A percentile compares a stretch with the other conserved stretches of the same genome.
Evolutionary conservation across 2,329 filamentous ascomycete genomes (phyloP).

Genomic region (Neoscytalidium dimidiatum): DNA sequence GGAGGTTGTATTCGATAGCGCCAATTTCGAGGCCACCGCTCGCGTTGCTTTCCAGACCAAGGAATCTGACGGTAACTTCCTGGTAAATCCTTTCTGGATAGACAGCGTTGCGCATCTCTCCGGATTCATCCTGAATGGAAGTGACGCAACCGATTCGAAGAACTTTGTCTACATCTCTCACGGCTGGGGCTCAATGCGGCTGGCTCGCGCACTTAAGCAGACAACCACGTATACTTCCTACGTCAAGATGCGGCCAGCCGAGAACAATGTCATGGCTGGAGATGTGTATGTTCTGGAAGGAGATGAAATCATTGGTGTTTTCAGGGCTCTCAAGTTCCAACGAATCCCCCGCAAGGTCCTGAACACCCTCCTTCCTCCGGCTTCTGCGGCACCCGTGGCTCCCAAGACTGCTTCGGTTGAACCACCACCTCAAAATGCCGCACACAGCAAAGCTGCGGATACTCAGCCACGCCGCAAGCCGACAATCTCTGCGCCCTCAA

Average conservation of each 20-base stretch:
- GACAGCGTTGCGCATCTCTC: slow-evolving; percentile 29
- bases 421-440: slow-evolving; percentile 26
- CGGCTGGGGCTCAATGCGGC: slow-evolving; percentile 28
- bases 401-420: not conserved
- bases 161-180: slow-evolving; percentile 27
- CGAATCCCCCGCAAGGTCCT: slow-evolving; percentile 22
- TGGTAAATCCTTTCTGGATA: slow-evolving; percentile 26
- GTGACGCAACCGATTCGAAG: slow-evolving; percentile 24
- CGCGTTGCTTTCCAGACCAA: not conserved
- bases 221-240: slow-evolving; percentile 26
- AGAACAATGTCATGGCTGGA: slow-evolving; percentile 35
- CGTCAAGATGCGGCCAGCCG: slow-evolving; percentile 27
- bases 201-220: slow-evolving; percentile 23
- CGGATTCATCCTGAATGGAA: slow-evolving; percentile 29
- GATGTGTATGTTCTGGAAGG: slow-evolving; percentile 42
- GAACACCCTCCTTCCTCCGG: not conserved
- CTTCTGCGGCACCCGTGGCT: too few relatives aligned
- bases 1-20: slow-evolving; percentile 37
- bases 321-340: slow-evolving; percentile 32
- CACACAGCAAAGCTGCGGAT: too few relatives aligned
- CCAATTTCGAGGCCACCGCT: slow-evolving; percentile 38
- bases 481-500: too few relatives aligned
- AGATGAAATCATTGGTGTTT: slow-evolving; percentile 33
- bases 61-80: slow-evolving; percentile 17
- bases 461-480: too few relatives aligned